These are phyloP conservation scores for Pseudocercospora cruenta DNA, from an alignment of 2,329 filamentous ascomycete species.

Conservation along the genomic window DNA sequence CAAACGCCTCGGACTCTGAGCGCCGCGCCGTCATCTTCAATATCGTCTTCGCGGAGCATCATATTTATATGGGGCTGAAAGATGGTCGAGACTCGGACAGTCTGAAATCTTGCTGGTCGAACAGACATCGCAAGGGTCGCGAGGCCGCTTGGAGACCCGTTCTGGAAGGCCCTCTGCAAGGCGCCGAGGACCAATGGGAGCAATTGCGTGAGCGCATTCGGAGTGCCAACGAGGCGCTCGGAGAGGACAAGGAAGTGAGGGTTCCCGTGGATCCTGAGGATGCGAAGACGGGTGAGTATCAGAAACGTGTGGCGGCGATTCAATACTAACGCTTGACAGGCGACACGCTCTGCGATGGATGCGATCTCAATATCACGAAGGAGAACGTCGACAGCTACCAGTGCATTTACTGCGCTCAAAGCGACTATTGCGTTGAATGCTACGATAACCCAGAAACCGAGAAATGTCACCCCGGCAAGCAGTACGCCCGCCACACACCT, in stretches of 20 bases:
- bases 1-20: neutral
- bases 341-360: neutral
- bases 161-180: neutral
- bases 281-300: neutral
- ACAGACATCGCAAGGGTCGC: neutral
- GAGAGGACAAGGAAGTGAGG: neutral
- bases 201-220: neutral
- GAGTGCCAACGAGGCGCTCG: neutral
- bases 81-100: neutral
- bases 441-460: neutral
- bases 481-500: neutral
- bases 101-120: neutral
- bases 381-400: neutral
- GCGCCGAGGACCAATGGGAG: neutral
- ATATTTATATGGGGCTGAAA: neutral
- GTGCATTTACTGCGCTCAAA: neutral
- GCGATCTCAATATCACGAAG: neutral
- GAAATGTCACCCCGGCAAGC: neutral
- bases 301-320: neutral
- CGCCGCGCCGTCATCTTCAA: slow-evolving; percentile 4
- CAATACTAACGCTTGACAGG: neutral
- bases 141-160: neutral
- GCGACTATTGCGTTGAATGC: neutral
- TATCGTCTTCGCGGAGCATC: neutral
- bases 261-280: neutral